These are phyloP conservation scores for Clitopilus passeckerianus DNA, from an alignment of 768 basidiomycete species.

Conservation along the genomic window DNA sequence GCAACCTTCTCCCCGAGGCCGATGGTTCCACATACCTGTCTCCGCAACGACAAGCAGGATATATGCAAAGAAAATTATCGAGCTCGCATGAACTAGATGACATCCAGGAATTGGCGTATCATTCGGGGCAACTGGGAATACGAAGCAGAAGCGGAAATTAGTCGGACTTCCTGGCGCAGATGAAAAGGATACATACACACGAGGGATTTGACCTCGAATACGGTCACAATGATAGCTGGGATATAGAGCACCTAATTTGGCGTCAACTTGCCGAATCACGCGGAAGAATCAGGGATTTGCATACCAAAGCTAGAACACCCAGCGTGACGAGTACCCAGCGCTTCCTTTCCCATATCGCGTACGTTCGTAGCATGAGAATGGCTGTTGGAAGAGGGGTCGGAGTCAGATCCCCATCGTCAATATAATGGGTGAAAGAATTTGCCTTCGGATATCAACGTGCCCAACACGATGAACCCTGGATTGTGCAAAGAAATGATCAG, in stretches of 20 bases:
- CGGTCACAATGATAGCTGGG: slow-evolving; percentile 22
- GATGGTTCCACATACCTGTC: slow-evolving; percentile 21
- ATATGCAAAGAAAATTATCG: slow-evolving; percentile 32
- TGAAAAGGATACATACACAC: slow-evolving; percentile 20
- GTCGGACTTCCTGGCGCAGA: not conserved
- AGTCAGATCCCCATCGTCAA: not conserved
- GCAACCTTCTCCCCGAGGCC: slow-evolving; percentile 16
- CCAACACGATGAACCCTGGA: slow-evolving; percentile 26
- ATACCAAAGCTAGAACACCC: slow-evolving; percentile 17
- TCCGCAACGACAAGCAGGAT: slow-evolving; percentile 21
- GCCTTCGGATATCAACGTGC: slow-evolving; percentile 33
- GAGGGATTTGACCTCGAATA: slow-evolving; percentile 28
- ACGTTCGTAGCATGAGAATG: slow-evolving; percentile 37
- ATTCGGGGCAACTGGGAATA: slow-evolving; percentile 11
- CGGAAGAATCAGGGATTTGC: slow-evolving; percentile 2
- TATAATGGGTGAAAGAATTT: not conserved
- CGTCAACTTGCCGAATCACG: not conserved
- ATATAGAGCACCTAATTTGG: slow-evolving; percentile 21
- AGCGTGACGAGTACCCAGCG: slow-evolving; percentile 26
- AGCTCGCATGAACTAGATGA: slow-evolving; percentile 22
- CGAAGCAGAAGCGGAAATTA: not conserved
- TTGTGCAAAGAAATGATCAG: not conserved
- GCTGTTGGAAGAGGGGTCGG: slow-evolving; percentile 11
- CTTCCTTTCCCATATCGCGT: slow-evolving; percentile 39
- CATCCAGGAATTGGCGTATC: slow-evolving; percentile 23